Evolutionary conservation across 345 rosid genomes (phyloP), one percentile per base, ranked within the genome.

Genomic region (Melastoma malabathricum): DNA sequence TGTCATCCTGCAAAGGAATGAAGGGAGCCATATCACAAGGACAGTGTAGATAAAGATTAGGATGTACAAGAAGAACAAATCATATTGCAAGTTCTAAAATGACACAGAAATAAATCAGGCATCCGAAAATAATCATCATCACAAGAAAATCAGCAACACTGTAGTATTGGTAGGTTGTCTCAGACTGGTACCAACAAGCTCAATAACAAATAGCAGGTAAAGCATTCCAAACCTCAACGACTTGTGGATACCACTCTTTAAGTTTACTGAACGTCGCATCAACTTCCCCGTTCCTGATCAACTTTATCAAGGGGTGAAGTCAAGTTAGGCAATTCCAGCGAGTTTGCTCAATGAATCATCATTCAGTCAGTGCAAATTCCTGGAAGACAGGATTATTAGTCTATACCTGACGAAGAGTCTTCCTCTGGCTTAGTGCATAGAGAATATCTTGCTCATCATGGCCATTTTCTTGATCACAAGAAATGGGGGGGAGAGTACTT

Each of bases 281-380:
- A 62, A 84, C 81, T 58, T 84, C 82, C 46, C 97, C 98, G 61
- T 60, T 81, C 75, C 80, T 76, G 68, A 92, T 77, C 56, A 82
- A 75, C 98, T 92, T 72, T 69, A 65, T 57, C 46, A 8, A 55
- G 18, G 54, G 54, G 46, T 67, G 46, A 58, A 58, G 53, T 45
- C 14, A 57, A 13, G 58, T 59, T 51, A 64, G 55, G 54, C 52
- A 59, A 63, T 60, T 47, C 45, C 44, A 48, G 27, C 19, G 12
- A 34, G 10, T 34, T 34, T 8, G 41, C 12, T 5, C 41, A 34
- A 34, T 5, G 41, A 9, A 34, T 34, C 10, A 9, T 2, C 41
- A 34, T 34, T 34, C 1, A 34, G 41, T 6, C 9, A 34, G 12
- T 34, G 41, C 41, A 34, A 34, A 34, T 12, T 34, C 2, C 41